Evolutionary conservation across 805 yeast genomes (phyloP), one percentile per base, ranked within the genome.

Genomic region (Zygotorulaspora chibaensis): DNA sequence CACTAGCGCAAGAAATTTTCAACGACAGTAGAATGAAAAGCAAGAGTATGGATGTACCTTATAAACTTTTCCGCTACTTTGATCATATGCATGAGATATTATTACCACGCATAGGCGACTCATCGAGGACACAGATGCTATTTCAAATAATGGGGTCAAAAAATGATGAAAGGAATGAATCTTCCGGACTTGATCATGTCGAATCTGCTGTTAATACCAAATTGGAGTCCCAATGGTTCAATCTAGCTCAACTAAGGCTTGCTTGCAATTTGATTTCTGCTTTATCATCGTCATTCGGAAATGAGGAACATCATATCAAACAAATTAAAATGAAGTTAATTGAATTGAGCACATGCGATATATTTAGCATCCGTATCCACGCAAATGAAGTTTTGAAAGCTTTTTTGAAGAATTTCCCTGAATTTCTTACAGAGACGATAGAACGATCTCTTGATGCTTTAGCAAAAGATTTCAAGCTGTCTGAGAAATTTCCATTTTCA

Each of bases 361-460:
- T 67, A 25, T 71, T 69, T 43, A 65, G 66, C 29, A 56, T 74
- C 6, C 68, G 82, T 46, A 62, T 72, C 4, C 61, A 67, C 33
- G 65, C 80, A 0, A 66, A 63, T 30, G 70, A 71, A 34, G 56
- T 61, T 3, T 48, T 72, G 29, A 67, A 62, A 34, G 52, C 58
- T 51, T 53, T 67, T 56, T 55, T 69, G 50, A 25, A 53, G 35
- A 55, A 54, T 58, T 59, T 58, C 53, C 68, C 76, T 33, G 54
- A 62, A 47, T 46, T 69, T 51, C 43, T 76, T 26, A 63, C 68
- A 25, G 67, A 63, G 11, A 57, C 73, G 0, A 56, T 75, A 10
- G 67, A 63, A 16, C 52, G 59, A 2, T 60, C 74, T 1, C 50
- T 68, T 3, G 52, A 55, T 1, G 67, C 68, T 7, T 54, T 76